Evolutionary conservation across 192 early-diverging fungal genomes (phyloP), one percentile per base, ranked within the genome.

Genomic region (Gonapodya prolifera): DNA sequence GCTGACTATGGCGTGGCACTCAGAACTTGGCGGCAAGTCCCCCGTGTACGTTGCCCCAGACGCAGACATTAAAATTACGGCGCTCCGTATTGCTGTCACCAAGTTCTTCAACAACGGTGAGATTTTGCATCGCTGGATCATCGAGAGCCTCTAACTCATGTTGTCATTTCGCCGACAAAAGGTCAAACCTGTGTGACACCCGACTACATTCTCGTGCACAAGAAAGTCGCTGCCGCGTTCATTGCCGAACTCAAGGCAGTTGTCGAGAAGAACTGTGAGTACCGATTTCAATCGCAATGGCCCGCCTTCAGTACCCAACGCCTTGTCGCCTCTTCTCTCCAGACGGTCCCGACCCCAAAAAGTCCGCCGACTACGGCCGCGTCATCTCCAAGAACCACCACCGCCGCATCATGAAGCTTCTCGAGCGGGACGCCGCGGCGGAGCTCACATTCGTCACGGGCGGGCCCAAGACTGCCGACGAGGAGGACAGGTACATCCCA

Each of bases 101-200:
- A 99, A 97, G 82, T 84, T 88, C 74, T 84, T 88, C 83, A 99
- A 99, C 83, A 83, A 84, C 79, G 97, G 97, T n/a, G n/a, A n/a
- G n/a, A n/a, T n/a, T n/a, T n/a, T n/a, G n/a, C n/a, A n/a, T n/a
- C n/a, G n/a, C n/a, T n/a, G n/a, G n/a, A n/a, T n/a, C n/a, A n/a
- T n/a, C n/a, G n/a, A n/a, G n/a, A n/a, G n/a, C n/a, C n/a, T n/a
- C n/a, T n/a, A n/a, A n/a, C n/a, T n/a, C n/a, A n/a, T n/a, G n/a
- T n/a, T n/a, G n/a, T n/a, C n/a, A n/a, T n/a, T n/a, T n/a, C n/a
- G n/a, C n/a, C n/a, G n/a, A n/a, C n/a, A n/a, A n/a, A n/a, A n/a
- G n/a, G n/a, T 28, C 96, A 96, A 89, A 89, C 90, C 80, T 77
- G 83, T 79, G 87, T 98, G 75, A 89, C 90, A 33, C 93, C 93